phyloP scores from a whole-genome alignment of 2,329 filamentous ascomycete genomes.

The Venturiaceae sp. region DNA sequence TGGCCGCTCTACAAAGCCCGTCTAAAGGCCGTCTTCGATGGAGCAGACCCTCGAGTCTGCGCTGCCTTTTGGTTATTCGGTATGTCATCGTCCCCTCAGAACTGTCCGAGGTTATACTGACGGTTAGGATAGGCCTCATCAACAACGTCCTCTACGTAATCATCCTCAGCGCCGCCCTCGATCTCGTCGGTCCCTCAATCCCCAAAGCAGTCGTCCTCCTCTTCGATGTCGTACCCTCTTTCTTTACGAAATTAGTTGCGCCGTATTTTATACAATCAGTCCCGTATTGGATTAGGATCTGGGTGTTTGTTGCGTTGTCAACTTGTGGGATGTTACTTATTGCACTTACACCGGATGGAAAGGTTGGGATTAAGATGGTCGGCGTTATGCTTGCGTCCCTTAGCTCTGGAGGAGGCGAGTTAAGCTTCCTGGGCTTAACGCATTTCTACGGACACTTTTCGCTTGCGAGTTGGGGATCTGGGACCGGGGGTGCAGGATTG shows the following conservation, averaged over 20 bases:
- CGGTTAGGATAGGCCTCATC: slow-evolving; percentile 73
- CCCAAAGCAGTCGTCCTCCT: slow-evolving; percentile 91
- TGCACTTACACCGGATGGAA: slow-evolving; percentile 56
- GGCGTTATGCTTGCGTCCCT: slow-evolving; percentile 81
- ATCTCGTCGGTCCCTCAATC: slow-evolving; percentile 77
- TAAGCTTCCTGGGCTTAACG: slow-evolving; percentile 83
- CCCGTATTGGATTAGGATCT: slow-evolving; percentile 66
- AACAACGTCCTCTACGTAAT: slow-evolving; percentile 98
- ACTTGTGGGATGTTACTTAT: slow-evolving; percentile 83
- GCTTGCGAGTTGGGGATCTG: slow-evolving; percentile 84
- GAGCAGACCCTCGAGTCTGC: slow-evolving; percentile 61
- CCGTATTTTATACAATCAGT: slow-evolving; percentile 91
- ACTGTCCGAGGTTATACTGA: no score
- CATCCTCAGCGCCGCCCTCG: slow-evolving; percentile 88
- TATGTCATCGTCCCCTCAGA: slow-evolving; percentile 37
- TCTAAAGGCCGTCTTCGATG: slow-evolving; percentile 52
- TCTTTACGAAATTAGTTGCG: slow-evolving; percentile 76
- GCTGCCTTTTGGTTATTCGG: slow-evolving; percentile 91
- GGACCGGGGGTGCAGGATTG: slow-evolving; percentile 81
- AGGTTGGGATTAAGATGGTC: slow-evolving; percentile 62
- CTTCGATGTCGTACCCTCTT: slow-evolving; percentile 83
- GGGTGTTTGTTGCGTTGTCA: slow-evolving; percentile 66
- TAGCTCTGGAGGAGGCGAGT: slow-evolving; percentile 76
- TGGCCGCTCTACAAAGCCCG: slow-evolving; percentile 66
- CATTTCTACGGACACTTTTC: slow-evolving; percentile 88